Evolutionary conservation across 306 rosid genomes (phyloP).

Genomic region (Sicyos edulis): DNA sequence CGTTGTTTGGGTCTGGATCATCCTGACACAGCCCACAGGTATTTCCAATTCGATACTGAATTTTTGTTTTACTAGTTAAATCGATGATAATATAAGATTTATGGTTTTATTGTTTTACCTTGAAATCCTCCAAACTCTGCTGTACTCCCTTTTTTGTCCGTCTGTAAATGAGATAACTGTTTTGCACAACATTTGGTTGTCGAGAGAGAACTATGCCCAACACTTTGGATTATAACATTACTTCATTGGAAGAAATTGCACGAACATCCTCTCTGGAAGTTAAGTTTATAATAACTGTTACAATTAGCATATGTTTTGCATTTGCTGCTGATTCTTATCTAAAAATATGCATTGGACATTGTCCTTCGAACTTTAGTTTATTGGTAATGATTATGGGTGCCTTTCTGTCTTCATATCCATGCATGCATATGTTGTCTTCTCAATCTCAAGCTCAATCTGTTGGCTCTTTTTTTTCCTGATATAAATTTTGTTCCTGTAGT

Average conservation of each 20-base stretch:
- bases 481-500: conserved; percentile 41
- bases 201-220: no score
- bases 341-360: no score
- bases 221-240: not conserved
- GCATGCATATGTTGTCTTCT: not conserved
- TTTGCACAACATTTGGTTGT: no score
- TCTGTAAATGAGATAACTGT: not conserved
- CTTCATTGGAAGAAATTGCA: not conserved
- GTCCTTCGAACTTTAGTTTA: not conserved
- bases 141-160: no score
- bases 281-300: conserved; percentile 1
- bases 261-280: conserved; percentile 4
- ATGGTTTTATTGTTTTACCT: not conserved
- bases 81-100: not conserved
- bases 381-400: not conserved
- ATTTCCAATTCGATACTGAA: conserved; percentile 24
- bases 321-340: not conserved
- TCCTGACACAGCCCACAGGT: conserved; percentile 99
- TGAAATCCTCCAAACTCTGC: no score
- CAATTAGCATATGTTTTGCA: not conserved
- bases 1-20: conserved; percentile 96
- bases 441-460: not conserved
- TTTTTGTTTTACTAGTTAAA: conserved; percentile 9
- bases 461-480: not conserved
- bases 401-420: no score